phyloP scores from a whole-genome alignment of 2,329 filamentous ascomycete species.

The Colletotrichum graminicola region DNA sequence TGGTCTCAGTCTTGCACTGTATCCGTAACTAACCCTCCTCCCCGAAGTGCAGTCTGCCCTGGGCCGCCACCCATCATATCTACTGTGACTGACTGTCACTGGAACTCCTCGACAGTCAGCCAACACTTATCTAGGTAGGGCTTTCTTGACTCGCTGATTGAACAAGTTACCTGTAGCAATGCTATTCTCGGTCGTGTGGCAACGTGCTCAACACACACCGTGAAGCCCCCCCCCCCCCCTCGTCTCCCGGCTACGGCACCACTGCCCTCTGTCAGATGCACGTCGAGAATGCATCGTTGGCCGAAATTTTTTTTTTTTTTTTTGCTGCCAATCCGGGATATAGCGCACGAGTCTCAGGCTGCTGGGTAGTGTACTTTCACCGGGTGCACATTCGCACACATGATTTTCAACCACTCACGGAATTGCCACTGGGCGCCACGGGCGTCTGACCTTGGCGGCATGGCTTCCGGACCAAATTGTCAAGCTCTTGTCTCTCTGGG shows the following conservation, averaged over 20 bases:
- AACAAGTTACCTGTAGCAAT: neutral
- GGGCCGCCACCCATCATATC: neutral
- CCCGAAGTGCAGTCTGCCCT: neutral
- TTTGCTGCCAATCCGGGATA: slow-evolving; percentile 6
- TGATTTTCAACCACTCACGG: neutral
- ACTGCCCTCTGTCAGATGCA: slow-evolving; percentile 4
- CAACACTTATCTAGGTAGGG: neutral
- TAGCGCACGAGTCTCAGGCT: slow-evolving; percentile 1
- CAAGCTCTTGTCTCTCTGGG: slow-evolving; percentile 14
- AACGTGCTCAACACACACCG: neutral
- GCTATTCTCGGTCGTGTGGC: slow-evolving; percentile 17
- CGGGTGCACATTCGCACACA: neutral
- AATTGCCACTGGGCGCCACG: slow-evolving; percentile 9
- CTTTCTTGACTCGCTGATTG: slow-evolving; percentile 1
- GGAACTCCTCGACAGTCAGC: slow-evolving; percentile 14
- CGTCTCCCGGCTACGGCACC: slow-evolving; percentile 13
- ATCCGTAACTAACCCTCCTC: neutral
- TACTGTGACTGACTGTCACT: neutral
- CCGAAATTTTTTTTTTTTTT: slow-evolving; percentile 9
- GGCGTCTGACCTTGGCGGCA: slow-evolving; percentile 13
- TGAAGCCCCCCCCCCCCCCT: neutral
- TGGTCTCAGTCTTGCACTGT: neutral
- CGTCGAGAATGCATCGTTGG: neutral
- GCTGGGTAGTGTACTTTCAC: neutral
- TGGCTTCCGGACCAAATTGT: slow-evolving; percentile 1